Base-by-base conservation (phyloP, 139 green algal genomes). In the Chlorella sp. region DNA sequence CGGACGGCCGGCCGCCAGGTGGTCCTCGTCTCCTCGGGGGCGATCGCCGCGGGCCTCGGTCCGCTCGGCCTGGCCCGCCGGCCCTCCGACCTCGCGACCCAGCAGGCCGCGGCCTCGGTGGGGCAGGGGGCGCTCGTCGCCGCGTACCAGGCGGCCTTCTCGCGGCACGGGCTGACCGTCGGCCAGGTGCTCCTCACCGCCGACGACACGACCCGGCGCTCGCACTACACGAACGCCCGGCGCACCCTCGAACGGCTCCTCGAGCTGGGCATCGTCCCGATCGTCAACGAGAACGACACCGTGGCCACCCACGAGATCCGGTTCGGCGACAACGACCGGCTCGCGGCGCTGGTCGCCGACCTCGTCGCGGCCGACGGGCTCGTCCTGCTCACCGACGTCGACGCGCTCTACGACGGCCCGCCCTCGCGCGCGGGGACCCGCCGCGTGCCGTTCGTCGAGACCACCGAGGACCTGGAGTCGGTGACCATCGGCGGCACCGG, bases 271-370 rank as follows among this genome's bases (percentile, higher is more conserved):
- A 83, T 80, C 5, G 70, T 97, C 0, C 92, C 92, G 1, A 84
- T 97, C 2, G 88, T 96, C 32, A 97, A 97, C 60, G 91, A 97
- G 71, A 96, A 96, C 75, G 87, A 85, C 62, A 68, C 67, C 34
- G 59, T 34, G 26, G 67, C n/a, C 1, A 23, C 92, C 89, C 78
- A 91, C 78, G 80, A 96, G 78, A 79, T 94, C 24, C 83, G 88
- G 27, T 90, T 96, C 74, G 92, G 92, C 30, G 91, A 97, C 88
- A 97, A 97, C 76, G 92, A 97, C 82, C 94, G 87, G 17, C 82
- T 97, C 34, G 26, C 62, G 26, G 62, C 63, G 74, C 83, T 88
- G 79, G 90, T 96, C 31, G 91, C 92, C 0, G 88, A 88, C 1
- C 78, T 96, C 32, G 83, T 95, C n/a, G 73, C 84, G 61, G 92